phyloP scores from a whole-genome alignment of 2,329 filamentous ascomycete species.

The Emmonsiellopsis sp. region DNA sequence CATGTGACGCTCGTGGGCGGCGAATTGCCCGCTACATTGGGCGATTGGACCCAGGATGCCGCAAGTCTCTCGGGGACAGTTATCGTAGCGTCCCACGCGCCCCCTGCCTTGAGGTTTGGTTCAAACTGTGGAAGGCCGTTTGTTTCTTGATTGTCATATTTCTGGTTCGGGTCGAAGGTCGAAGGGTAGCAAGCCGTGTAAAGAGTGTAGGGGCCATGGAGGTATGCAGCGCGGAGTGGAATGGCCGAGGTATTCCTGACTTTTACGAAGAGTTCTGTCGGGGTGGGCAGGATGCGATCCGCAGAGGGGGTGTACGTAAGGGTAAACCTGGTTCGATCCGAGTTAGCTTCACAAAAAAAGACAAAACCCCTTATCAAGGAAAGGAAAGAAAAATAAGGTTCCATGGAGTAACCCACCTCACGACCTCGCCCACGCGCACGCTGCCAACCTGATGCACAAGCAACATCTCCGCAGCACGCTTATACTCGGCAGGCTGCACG shows the following conservation, averaged over 20 bases:
- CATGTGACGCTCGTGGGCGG: constrained; percentile 55
- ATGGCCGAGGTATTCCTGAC: constrained; percentile 89
- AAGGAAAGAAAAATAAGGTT: background rate
- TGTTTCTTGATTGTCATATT: constrained; percentile 57
- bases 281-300: constrained; percentile 83
- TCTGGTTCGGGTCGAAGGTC: constrained; percentile 71
- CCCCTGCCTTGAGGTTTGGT: constrained; percentile 90
- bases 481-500: constrained; percentile 14
- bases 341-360: background rate
- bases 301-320: constrained; percentile 83
- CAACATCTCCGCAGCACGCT: constrained; percentile 53
- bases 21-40: constrained; percentile 23
- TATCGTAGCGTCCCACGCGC: constrained; percentile 71
- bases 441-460: constrained; percentile 83
- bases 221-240: constrained; percentile 84
- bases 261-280: constrained; percentile 68
- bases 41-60: constrained; percentile 49
- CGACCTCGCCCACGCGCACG: constrained; percentile 88
- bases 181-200: constrained; percentile 79
- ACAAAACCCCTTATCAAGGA: background rate
- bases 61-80: constrained; percentile 60
- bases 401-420: constrained; percentile 51
- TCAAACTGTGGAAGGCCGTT: constrained; percentile 86
- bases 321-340: constrained; percentile 47
- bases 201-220: constrained; percentile 90